Conservation (phyloP, 1,284 basidiomycete genomes). For the Vanrija sp. region DNA sequence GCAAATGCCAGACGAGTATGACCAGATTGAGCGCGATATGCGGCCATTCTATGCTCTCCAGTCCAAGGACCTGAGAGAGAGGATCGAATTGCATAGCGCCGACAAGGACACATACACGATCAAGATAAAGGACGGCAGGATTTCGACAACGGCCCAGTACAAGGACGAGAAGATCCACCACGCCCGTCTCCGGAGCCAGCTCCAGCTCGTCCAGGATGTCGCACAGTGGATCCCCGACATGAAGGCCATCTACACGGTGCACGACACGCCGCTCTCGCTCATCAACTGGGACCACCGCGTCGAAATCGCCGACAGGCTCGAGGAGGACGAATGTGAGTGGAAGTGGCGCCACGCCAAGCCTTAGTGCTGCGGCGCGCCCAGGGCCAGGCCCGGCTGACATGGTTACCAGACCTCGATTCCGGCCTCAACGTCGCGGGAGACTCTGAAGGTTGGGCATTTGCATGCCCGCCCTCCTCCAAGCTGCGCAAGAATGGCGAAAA, state of each 20-base stretch:
- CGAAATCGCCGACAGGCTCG: conserved; percentile 50
- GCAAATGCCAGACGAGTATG: conserved; percentile 46
- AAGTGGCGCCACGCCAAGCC: background rate
- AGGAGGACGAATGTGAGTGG: conserved; percentile 50
- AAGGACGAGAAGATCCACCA: conserved; percentile 23
- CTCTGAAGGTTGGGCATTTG: conserved; percentile 25
- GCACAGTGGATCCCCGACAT: conserved; percentile 39
- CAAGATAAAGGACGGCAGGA: conserved; percentile 14
- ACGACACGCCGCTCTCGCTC: conserved; percentile 52
- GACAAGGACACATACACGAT: conserved; percentile 22
- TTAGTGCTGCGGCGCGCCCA: conserved; percentile 40
- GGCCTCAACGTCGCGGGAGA: conserved; percentile 29
- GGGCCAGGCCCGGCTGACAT: background rate
- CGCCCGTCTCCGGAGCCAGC: conserved; percentile 39
- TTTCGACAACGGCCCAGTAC: conserved; percentile 15
- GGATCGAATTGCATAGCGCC: conserved; percentile 47
- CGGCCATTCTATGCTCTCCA: conserved; percentile 43
- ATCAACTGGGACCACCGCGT: conserved; percentile 51
- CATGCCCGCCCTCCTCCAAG: conserved; percentile 17
- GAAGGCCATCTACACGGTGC: conserved; percentile 35
- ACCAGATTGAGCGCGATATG: conserved; percentile 42
- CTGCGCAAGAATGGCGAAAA: background rate
- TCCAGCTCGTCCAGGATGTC: conserved; percentile 33
- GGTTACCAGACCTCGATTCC: conserved; percentile 20
- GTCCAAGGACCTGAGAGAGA: conserved; percentile 60